A percentile compares a stretch with the other conserved stretches of the same genome.
These are phyloP conservation scores for Paramecium tetraurelia DNA, from an alignment of 73 alveolate genomes.

Conservation along the genomic window DNA sequence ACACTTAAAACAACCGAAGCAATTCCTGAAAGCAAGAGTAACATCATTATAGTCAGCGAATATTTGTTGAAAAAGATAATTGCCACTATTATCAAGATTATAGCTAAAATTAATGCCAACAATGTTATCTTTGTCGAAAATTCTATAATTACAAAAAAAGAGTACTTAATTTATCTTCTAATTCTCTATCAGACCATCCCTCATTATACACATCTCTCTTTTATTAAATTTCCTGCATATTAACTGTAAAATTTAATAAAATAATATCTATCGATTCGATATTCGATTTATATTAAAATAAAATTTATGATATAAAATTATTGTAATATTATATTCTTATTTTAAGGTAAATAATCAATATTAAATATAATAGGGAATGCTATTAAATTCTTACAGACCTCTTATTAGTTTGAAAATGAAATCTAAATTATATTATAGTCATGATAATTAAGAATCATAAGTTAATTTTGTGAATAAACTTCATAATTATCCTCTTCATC, in stretches of 20 bases:
- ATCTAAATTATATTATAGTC: background rate
- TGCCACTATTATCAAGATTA: background rate
- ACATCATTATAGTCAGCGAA: background rate
- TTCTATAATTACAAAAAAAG: background rate
- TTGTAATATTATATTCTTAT: background rate
- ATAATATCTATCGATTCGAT: background rate
- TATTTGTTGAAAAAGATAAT: background rate
- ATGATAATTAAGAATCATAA: background rate
- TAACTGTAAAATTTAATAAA: background rate
- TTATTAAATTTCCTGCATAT: background rate
- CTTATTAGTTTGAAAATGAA: background rate
- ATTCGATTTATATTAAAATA: background rate
- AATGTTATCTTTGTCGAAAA: background rate
- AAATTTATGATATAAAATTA: background rate
- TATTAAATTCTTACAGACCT: background rate
- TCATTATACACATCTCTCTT: background rate
- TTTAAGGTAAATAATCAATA: background rate
- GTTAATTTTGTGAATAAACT: background rate
- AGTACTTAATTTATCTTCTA: background rate
- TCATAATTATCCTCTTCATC: background rate
- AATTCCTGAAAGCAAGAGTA: background rate
- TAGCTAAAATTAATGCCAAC: background rate
- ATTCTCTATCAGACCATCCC: conserved; percentile 30
- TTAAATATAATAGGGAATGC: background rate
- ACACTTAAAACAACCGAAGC: background rate